Evolutionary conservation across 2,329 filamentous ascomycete species (phyloP).

Genomic region (Colletotrichum costaricense): DNA sequence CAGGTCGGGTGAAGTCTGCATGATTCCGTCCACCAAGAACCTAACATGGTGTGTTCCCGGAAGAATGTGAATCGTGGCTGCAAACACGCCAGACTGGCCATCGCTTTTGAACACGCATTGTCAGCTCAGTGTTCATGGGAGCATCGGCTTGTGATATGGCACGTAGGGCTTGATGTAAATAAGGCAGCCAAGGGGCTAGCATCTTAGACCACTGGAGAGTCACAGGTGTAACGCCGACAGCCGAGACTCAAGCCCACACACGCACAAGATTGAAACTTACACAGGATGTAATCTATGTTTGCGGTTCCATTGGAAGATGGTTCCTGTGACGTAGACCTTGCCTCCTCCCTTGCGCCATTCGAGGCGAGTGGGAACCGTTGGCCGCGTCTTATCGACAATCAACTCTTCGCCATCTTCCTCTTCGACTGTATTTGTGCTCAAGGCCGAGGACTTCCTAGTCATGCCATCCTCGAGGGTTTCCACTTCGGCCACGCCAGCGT

Average conservation of each 20-base stretch:
- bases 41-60: conserved; percentile 97
- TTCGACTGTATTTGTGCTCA: conserved; percentile 75
- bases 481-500: conserved; percentile 63
- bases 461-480: conserved; percentile 62
- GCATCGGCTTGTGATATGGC: conserved; percentile 30
- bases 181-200: not conserved
- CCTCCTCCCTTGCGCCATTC: conserved; percentile 88
- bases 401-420: conserved; percentile 85
- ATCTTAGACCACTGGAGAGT: conserved; percentile 7
- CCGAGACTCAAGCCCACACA: conserved; percentile 19
- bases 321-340: conserved; percentile 96
- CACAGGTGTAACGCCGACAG: conserved; percentile 34
- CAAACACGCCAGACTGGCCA: conserved; percentile 72
- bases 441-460: conserved; percentile 65
- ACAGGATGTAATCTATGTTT: conserved; percentile 89
- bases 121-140: not conserved
- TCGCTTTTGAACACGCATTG: conserved; percentile 51
- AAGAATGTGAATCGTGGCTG: conserved; percentile 83
- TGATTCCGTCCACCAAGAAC: conserved; percentile 93
- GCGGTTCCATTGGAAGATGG: conserved; percentile 96
- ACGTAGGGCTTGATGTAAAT: conserved; percentile 10
- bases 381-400: conserved; percentile 77
- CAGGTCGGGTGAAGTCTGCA: conserved; percentile 87
- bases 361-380: conserved; percentile 84
- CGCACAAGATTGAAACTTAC: conserved; percentile 65